Percentiles rank a stretch among this genome's conserved stretches.
These are phyloP conservation scores for Tricholomella constricta DNA, from an alignment of 768 basidiomycete genomes.

Conservation along the genomic window DNA sequence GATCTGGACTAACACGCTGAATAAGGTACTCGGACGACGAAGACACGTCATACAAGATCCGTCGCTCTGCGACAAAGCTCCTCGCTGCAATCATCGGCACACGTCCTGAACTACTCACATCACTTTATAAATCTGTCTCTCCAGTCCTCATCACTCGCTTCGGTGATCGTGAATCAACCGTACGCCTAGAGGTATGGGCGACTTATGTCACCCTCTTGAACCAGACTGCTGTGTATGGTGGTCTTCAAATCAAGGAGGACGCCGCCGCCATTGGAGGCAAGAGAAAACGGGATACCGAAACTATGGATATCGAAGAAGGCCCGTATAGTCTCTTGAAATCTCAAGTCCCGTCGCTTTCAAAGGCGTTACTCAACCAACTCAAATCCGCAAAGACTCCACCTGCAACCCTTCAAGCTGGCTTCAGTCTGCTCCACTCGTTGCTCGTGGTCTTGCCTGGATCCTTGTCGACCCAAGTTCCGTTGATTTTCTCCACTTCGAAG, in stretches of 20 bases:
- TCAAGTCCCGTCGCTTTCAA: constrained; percentile 79
- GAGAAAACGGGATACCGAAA: constrained; percentile 76
- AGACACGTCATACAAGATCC: constrained; percentile 97
- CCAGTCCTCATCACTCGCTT: constrained; percentile 91
- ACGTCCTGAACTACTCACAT: constrained; percentile 80
- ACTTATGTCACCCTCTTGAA: constrained; percentile 81
- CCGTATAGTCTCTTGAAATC: constrained; percentile 70
- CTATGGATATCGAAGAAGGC: constrained; percentile 73
- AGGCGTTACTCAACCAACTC: constrained; percentile 83
- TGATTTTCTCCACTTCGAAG: constrained; percentile 66
- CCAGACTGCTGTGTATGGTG: constrained; percentile 83
- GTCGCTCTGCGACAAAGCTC: constrained; percentile 90
- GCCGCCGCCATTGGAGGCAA: constrained; percentile 58
- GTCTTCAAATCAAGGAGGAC: constrained; percentile 55
- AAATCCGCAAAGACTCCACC: constrained; percentile 78
- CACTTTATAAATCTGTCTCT: constrained; percentile 83
- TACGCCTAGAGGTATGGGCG: constrained; percentile 88
- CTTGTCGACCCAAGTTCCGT: constrained; percentile 65
- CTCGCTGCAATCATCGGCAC: constrained; percentile 84
- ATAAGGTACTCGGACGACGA: constrained; percentile 94
- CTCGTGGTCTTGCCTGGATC: constrained; percentile 83
- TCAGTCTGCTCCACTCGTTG: constrained; percentile 73
- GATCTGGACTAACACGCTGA: constrained; percentile 8
- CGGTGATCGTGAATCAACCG: constrained; percentile 93
- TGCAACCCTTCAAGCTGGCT: constrained; percentile 82